Evolutionary conservation across 768 basidiomycete genomes (phyloP), one percentile per base, ranked within the genome.

Genomic region (Rhodotorula babjevae): DNA sequence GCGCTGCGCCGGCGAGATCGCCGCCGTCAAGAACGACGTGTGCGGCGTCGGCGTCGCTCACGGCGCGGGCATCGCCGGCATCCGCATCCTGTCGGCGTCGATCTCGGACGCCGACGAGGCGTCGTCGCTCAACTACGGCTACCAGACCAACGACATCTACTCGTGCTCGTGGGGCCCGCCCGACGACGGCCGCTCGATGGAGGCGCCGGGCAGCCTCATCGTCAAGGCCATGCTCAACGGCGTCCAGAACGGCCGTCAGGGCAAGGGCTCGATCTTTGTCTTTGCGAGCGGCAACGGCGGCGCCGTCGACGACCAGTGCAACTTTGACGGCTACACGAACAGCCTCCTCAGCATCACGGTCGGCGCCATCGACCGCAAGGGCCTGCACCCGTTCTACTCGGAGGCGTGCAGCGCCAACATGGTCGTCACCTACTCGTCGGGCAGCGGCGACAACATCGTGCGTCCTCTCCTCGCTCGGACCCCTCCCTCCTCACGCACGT

Each of bases 321-420:
- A 99, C 80, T 98, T 99, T 79, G 95, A 98, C 77, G 96, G 96
- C 14, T 99, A 99, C 81, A 99, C 96, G 21, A 99, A 99, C 80
- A 92, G 90, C 78, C 94, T 98, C 69, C 97, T 92, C 82, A 92
- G 91, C 14, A 87, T 99, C 56, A 99, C 96, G 0, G 92, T 99
- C 42, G 89, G 93, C n/a, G 92, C 96, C 0, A 85, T 98, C 70
- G 96, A 98, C 78, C 87, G 89, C 80, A 91, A 91, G 79, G 95
- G 93, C 25, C 82, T 93, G 46, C 96, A 96, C 79, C 96, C 96
- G 23, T 92, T 91, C 79, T 98, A 99, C 78, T 97, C 95, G 9
- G 96, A 99, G 81, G 83, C 92, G n/a, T 99, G 96, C 78, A 89
- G 95, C 12, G 96, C 96, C 4, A 97, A 97, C 81, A 88, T 99